phyloP scores from a whole-genome alignment of 208 protist species.

The Leishmania major region DNA sequence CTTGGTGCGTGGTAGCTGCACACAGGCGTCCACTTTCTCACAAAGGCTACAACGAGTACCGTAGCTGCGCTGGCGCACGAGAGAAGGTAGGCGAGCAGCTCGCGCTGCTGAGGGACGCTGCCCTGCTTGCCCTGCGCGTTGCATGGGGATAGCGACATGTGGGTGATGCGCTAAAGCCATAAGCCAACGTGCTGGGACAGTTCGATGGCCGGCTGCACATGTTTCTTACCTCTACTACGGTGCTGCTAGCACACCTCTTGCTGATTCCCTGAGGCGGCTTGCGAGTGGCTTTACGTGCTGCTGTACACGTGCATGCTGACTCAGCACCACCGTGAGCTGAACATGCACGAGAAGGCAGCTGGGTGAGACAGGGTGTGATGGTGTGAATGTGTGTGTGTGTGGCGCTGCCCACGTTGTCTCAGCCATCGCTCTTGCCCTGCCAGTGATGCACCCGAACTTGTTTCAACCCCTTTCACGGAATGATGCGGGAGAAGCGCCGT shows the following conservation, averaged over 20 bases:
- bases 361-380: background rate
- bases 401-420: background rate
- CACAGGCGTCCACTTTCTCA: constrained; percentile 61
- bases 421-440: background rate
- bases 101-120: constrained; percentile 45
- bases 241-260: constrained; percentile 21
- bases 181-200: constrained; percentile 60
- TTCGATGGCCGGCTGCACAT: constrained; percentile 37
- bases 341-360: constrained; percentile 37
- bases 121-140: constrained; percentile 55
- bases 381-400: background rate
- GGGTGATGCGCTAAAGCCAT: constrained; percentile 62
- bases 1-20: constrained; percentile 54
- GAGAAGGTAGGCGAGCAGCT: constrained; percentile 39
- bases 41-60: constrained; percentile 51
- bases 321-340: constrained; percentile 66
- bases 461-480: background rate
- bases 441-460: background rate
- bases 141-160: constrained; percentile 73
- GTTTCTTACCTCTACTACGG: constrained; percentile 20
- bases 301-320: constrained; percentile 65
- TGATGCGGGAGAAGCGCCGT: too few relatives aligned
- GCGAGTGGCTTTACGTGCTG: constrained; percentile 46
- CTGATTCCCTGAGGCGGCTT: constrained; percentile 23
- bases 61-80: constrained; percentile 66